Evolutionary conservation across 768 basidiomycete genomes (phyloP).

Genomic region (Lentinula aciculospora): DNA sequence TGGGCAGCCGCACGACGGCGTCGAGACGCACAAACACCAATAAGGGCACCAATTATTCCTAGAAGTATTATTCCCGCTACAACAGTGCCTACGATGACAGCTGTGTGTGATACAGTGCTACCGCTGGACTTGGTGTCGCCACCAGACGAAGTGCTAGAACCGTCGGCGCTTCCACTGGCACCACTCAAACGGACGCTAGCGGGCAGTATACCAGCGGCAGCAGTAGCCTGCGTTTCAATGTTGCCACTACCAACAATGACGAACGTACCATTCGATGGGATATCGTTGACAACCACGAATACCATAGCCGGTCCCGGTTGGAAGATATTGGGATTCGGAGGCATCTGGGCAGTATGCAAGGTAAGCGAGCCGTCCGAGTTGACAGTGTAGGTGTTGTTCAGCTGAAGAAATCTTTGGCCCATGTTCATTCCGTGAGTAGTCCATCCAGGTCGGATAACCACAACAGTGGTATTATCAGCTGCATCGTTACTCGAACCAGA

Average conservation of each 20-base stretch:
- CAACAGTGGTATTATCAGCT: slow-evolving; percentile 69
- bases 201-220: slow-evolving; percentile 40
- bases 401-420: slow-evolving; percentile 76
- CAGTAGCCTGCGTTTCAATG: slow-evolving; percentile 64
- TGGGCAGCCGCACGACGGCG: slow-evolving; percentile 19
- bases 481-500: slow-evolving; percentile 62
- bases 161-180: slow-evolving; percentile 33
- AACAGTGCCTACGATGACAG: slow-evolving; percentile 42
- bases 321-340: slow-evolving; percentile 81
- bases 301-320: slow-evolving; percentile 85
- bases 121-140: not conserved
- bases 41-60: slow-evolving; percentile 43
- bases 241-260: slow-evolving; percentile 77
- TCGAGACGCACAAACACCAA: slow-evolving; percentile 34
- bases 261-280: slow-evolving; percentile 75
- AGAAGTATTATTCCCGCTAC: slow-evolving; percentile 49
- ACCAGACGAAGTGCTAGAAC: slow-evolving; percentile 12
- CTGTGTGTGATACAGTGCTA: slow-evolving; percentile 24
- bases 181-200: slow-evolving; percentile 35
- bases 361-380: slow-evolving; percentile 71
- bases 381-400: slow-evolving; percentile 83
- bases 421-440: slow-evolving; percentile 87
- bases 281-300: slow-evolving; percentile 78
- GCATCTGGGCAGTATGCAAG: slow-evolving; percentile 76
- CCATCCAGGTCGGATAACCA: slow-evolving; percentile 79